A percentile compares a stretch with the other conserved stretches of the same genome.
These are phyloP conservation scores for Arabidopsis arenosa DNA, from an alignment of 345 rosid species.

Conservation along the genomic window DNA sequence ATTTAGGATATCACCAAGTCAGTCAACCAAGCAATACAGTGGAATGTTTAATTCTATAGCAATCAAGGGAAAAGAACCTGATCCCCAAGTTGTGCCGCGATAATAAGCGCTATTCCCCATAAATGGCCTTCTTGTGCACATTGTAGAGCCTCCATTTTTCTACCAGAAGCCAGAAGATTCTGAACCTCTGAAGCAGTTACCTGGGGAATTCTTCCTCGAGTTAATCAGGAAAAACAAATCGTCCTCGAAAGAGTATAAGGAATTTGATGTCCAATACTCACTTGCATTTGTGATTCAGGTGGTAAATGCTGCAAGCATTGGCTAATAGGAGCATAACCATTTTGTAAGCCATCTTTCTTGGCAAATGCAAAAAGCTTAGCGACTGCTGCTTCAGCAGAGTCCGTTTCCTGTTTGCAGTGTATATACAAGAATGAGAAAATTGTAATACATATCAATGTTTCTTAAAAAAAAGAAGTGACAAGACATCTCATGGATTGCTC, in stretches of 20 bases:
- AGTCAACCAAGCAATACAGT: conserved; percentile 27
- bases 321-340: conserved; percentile 58
- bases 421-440: conserved; percentile 12
- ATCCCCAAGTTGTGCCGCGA: conserved; percentile 93
- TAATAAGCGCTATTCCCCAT: conserved; percentile 99
- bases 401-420: conserved; percentile 64
- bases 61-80: conserved; percentile 64
- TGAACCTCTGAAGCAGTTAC: conserved; percentile 94
- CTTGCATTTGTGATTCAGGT: conserved; percentile 86
- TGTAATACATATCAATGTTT: conserved; percentile 4
- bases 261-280: conserved; percentile 43
- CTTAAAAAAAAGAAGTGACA: not conserved
- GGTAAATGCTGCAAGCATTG: conserved; percentile 86
- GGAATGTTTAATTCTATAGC: not conserved
- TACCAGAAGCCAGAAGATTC: conserved; percentile 94
- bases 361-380: conserved; percentile 91
- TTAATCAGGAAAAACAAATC: conserved; percentile 26
- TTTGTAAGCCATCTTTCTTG: conserved; percentile 58
- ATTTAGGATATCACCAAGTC: conserved; percentile 23
- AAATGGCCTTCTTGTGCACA: conserved; percentile 93
- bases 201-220: conserved; percentile 46
- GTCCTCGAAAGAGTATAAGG: not conserved
- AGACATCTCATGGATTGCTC: conserved; percentile 27
- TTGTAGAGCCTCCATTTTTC: conserved; percentile 79
- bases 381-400: conserved; percentile 90